These are phyloP conservation scores for Oidium heveae DNA, from an alignment of 2,329 filamentous ascomycete species.

Conservation along the genomic window DNA sequence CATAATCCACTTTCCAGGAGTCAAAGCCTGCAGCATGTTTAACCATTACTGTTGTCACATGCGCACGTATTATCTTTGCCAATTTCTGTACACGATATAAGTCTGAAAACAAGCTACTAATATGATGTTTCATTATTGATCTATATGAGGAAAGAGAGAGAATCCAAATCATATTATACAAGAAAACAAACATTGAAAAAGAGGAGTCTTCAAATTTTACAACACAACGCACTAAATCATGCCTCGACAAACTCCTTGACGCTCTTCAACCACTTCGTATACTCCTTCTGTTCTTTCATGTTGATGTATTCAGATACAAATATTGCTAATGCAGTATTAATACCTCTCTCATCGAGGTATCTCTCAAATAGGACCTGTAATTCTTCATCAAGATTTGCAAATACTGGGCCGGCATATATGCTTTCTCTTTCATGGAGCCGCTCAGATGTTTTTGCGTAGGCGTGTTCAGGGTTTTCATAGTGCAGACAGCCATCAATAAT, in stretches of 20 bases:
- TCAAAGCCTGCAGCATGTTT: no score
- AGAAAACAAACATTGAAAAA: background rate
- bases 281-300: slow-evolving; percentile 96
- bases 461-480: slow-evolving; percentile 54
- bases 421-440: slow-evolving; percentile 50
- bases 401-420: slow-evolving; percentile 75
- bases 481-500: slow-evolving; percentile 79
- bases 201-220: background rate
- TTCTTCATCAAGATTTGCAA: slow-evolving; percentile 86
- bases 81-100: no score
- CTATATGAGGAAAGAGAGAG: no score
- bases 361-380: slow-evolving; percentile 77
- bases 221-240: slow-evolving; percentile 15
- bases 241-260: slow-evolving; percentile 68
- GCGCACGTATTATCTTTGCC: no score
- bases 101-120: no score
- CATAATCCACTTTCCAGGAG: no score
- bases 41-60: no score
- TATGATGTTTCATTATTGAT: no score
- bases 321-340: slow-evolving; percentile 63
- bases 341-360: slow-evolving; percentile 82
- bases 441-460: slow-evolving; percentile 51
- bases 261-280: slow-evolving; percentile 67
- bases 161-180: no score
- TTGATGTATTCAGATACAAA: slow-evolving; percentile 95